Percentiles rank a stretch among this genome's conserved stretches.
Evolutionary conservation across 2,329 filamentous ascomycete genomes (phyloP).

Genomic region (Epicoccum nigrum): DNA sequence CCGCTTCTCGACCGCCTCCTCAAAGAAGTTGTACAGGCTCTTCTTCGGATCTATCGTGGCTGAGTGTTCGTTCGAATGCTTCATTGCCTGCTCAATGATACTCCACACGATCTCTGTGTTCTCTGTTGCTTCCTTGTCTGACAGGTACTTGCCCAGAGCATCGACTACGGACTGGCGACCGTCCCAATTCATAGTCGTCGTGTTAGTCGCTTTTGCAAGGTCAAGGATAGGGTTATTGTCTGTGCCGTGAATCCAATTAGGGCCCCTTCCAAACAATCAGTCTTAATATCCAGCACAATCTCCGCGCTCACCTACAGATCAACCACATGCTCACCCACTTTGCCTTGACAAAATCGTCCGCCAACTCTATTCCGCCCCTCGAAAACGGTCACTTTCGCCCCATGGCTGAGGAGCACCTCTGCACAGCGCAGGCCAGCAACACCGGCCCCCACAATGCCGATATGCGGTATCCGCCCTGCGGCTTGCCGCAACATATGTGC

Average conservation of each 20-base stretch:
- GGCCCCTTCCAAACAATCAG: slow-evolving; percentile 59
- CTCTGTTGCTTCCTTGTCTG: slow-evolving; percentile 45
- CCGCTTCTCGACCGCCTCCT: slow-evolving; percentile 54
- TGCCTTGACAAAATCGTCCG: slow-evolving; percentile 63
- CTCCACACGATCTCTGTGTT: slow-evolving; percentile 66
- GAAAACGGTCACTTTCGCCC: slow-evolving; percentile 70
- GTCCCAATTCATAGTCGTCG: slow-evolving; percentile 59
- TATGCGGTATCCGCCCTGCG: slow-evolving; percentile 54
- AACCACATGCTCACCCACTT: slow-evolving; percentile 57
- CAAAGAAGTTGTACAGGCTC: slow-evolving; percentile 65
- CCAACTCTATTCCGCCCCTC: slow-evolving; percentile 72
- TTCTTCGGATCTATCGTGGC: slow-evolving; percentile 57
- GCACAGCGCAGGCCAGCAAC: slow-evolving; percentile 74
- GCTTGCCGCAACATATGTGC: slow-evolving; percentile 40
- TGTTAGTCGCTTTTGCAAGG: slow-evolving; percentile 67
- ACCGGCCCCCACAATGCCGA: slow-evolving; percentile 74
- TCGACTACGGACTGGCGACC: slow-evolving; percentile 63
- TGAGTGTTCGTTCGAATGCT: slow-evolving; percentile 65
- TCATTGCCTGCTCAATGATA: slow-evolving; percentile 71
- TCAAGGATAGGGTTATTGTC: slow-evolving; percentile 72
- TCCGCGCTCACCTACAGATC: slow-evolving; percentile 58
- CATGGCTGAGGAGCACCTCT: slow-evolving; percentile 68
- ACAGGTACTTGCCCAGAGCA: slow-evolving; percentile 61
- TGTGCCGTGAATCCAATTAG: slow-evolving; percentile 83
- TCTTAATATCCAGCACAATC: background rate